phyloP scores from a whole-genome alignment of 108 stramenopile species.

The Thalassiosira profunda region DNA sequence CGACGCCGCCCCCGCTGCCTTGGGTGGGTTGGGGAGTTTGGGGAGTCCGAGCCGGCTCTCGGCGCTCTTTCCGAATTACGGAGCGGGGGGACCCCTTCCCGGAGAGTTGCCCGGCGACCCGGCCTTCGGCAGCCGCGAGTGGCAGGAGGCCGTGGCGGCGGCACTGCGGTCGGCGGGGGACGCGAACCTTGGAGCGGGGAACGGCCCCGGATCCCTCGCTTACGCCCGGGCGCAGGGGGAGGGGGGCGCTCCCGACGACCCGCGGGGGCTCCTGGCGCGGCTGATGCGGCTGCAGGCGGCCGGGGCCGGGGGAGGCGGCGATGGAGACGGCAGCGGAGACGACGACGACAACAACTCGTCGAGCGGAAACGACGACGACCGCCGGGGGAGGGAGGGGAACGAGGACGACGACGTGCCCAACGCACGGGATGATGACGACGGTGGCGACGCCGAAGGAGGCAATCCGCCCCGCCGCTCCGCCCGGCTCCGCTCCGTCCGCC shows the following conservation, averaged over 20 bases:
- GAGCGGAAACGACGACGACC: not conserved
- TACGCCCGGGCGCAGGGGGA: slow-evolving; percentile 18
- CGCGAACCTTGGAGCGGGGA: not conserved
- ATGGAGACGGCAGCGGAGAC: slow-evolving; percentile 21
- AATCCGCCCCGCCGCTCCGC: slow-evolving; percentile 4
- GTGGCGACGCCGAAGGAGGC: slow-evolving; percentile 3
- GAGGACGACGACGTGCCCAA: slow-evolving; percentile 22
- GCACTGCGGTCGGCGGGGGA: slow-evolving; percentile 15
- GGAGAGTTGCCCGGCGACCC: no score
- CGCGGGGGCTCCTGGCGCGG: slow-evolving; percentile 18
- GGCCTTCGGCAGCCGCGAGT: no score
- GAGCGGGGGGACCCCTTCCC: no score
- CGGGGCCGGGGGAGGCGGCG: slow-evolving; percentile 19
- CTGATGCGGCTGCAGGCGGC: slow-evolving; percentile 3
- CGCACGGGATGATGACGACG: slow-evolving; percentile 7
- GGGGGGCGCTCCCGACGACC: slow-evolving; percentile 29
- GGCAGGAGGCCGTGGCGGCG: no score
- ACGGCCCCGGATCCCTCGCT: no score
- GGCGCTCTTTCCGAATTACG: no score
- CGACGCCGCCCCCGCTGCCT: no score
- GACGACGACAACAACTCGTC: no score
- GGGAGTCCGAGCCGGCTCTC: no score
- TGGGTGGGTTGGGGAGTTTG: no score
- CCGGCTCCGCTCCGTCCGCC: slow-evolving; percentile 7
- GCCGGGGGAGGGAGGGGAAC: not conserved